Evolutionary conservation across 2,329 filamentous ascomycete genomes (phyloP).

Genomic region (Aspergillus melleus): DNA sequence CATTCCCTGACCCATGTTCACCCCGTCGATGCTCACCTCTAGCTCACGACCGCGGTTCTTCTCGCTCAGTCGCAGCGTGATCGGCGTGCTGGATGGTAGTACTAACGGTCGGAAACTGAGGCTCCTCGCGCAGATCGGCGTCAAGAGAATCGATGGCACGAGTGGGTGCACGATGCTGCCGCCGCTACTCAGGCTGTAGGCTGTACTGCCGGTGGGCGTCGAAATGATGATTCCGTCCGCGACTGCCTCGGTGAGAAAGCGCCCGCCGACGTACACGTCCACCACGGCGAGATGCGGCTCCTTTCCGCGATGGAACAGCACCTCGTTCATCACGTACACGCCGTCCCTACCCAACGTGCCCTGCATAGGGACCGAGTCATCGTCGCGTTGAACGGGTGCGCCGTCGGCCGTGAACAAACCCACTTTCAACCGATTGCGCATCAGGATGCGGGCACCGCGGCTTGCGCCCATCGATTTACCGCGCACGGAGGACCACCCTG

Average conservation of each 20-base stretch:
- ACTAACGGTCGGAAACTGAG: slow-evolving; percentile 90
- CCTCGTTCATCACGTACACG: slow-evolving; percentile 84
- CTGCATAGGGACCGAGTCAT: slow-evolving; percentile 29
- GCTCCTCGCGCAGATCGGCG: slow-evolving; percentile 89
- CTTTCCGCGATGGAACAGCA: slow-evolving; percentile 86
- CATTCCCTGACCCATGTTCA: slow-evolving; percentile 64
- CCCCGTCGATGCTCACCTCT: slow-evolving; percentile 77
- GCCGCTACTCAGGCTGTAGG: slow-evolving; percentile 89
- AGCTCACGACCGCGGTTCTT: slow-evolving; percentile 75
- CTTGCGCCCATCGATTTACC: slow-evolving; percentile 79
- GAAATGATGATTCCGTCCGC: slow-evolving; percentile 94
- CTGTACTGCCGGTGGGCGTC: slow-evolving; percentile 91
- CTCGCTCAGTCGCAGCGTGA: slow-evolving; percentile 77
- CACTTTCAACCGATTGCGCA: slow-evolving; percentile 83
- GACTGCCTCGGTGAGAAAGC: slow-evolving; percentile 89
- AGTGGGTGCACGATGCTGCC: slow-evolving; percentile 93
- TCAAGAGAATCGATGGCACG: slow-evolving; percentile 83
- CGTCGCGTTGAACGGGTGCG: slow-evolving; percentile 52
- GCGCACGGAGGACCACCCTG: slow-evolving; percentile 69
- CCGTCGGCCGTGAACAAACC: slow-evolving; percentile 75
- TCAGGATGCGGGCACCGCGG: slow-evolving; percentile 75
- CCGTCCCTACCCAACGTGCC: slow-evolving; percentile 39
- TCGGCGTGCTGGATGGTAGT: slow-evolving; percentile 79
- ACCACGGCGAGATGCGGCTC: slow-evolving; percentile 90
- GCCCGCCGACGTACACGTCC: slow-evolving; percentile 84